Evolutionary conservation across 2,329 filamentous ascomycete species (phyloP), one percentile per base, ranked within the genome.

Genomic region (Exophiala mesophila): DNA sequence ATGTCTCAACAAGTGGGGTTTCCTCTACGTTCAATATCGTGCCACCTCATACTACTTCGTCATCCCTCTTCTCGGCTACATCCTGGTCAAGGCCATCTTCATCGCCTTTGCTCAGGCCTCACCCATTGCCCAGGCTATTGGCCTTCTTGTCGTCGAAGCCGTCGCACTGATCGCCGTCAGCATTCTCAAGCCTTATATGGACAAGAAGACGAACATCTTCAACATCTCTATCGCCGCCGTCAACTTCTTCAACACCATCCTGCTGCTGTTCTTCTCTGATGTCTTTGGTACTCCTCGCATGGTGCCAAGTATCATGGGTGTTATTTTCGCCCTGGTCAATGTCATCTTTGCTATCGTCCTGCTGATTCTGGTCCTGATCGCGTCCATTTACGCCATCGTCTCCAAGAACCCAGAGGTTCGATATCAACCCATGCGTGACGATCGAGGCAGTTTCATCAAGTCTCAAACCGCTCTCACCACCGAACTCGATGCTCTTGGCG

Each of bases 391-490:
- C 54, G 85, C 87, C 34, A 80, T 96, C 59, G 79, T 88, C 62
- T 86, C 87, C 49, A 94, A 94, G 76, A 94, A 96, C 68, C 90
- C 90, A 16, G 90, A 97, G 62, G 87, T 85, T 30, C 83, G 89
- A 49, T 97, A 97, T 67, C 88, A 95, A 66, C 88, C 88, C 57
- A 96, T 97, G 89, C 84, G 85, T 41, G 90, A 97, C 59, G 90
- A 97, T 65, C 83, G 90, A 57, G 88, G 87, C 38, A 96, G 89
- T 7, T 96, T 97, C 69, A 95, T 96, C 80, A 96, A 96, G 72
- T 95, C 88, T 10, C 85, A 92, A 64, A 85, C 85, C 4, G 83
- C 90, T 59, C 72, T 95, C 40, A 78, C 83, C 3, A 94, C 88
- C 5, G 89, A 96, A 66, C 76, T 96, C 37, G 88, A 96, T 63